Evolutionary conservation across 2,329 filamentous ascomycete genomes (phyloP).

Genomic region (Colletotrichum gloeosporioides): DNA sequence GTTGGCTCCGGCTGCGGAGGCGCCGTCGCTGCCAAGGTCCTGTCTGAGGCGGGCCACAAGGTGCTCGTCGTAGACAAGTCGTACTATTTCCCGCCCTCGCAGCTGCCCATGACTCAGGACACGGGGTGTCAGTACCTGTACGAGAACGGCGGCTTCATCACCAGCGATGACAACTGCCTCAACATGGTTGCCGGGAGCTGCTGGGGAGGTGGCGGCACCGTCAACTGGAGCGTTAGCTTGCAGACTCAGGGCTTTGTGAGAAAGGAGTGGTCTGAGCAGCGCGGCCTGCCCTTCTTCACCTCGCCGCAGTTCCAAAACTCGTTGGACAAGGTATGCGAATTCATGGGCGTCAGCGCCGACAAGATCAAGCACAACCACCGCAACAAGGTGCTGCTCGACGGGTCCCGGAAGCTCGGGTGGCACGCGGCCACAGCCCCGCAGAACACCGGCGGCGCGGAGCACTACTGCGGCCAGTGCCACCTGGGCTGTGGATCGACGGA

Average conservation of each 20-base stretch:
- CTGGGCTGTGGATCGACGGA: slow-evolving; percentile 68
- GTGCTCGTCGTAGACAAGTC: slow-evolving; percentile 86
- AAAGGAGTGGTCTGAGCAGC: slow-evolving; percentile 75
- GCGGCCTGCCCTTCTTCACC: slow-evolving; percentile 75
- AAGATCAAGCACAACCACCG: slow-evolving; percentile 74
- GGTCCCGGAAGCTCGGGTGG: slow-evolving; percentile 76
- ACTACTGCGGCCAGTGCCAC: slow-evolving; percentile 74
- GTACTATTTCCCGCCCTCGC: slow-evolving; percentile 74
- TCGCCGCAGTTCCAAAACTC: slow-evolving; percentile 77
- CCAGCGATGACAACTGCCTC: slow-evolving; percentile 62
- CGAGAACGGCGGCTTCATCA: slow-evolving; percentile 66
- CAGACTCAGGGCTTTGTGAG: slow-evolving; percentile 78
- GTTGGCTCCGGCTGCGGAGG: slow-evolving; percentile 89
- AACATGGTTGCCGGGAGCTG: slow-evolving; percentile 71
- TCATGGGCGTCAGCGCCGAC: slow-evolving; percentile 76
- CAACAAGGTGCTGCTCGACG: slow-evolving; percentile 77
- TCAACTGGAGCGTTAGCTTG: slow-evolving; percentile 80
- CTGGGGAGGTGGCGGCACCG: slow-evolving; percentile 86
- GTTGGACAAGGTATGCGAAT: slow-evolving; percentile 78
- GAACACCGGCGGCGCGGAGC: slow-evolving; percentile 76
- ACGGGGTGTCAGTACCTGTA: slow-evolving; percentile 69
- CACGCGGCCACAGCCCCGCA: slow-evolving; percentile 73
- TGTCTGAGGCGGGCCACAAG: slow-evolving; percentile 76
- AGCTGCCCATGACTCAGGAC: slow-evolving; percentile 76
- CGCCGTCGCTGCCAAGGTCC: slow-evolving; percentile 79